Evolutionary conservation across 768 basidiomycete species (phyloP).

Genomic region (Phanerochaete sordida): DNA sequence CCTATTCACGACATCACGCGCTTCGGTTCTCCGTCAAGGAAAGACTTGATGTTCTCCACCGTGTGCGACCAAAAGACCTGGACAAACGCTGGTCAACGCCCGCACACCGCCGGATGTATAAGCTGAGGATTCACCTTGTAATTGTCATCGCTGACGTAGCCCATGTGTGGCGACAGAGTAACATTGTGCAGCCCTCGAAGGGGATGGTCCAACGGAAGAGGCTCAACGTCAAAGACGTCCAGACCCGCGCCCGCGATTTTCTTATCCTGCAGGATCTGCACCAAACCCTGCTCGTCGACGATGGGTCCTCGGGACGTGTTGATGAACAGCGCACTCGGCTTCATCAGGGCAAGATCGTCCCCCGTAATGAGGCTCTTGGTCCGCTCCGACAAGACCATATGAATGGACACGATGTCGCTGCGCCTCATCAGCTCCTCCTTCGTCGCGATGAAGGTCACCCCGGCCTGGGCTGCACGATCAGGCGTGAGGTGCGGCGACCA

Average conservation of each 20-base stretch:
- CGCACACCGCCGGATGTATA: no score
- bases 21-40: conserved; percentile 42
- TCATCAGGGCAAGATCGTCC: conserved; percentile 50
- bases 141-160: conserved; percentile 49
- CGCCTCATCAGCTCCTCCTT: conserved; percentile 51
- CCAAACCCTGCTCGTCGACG: conserved; percentile 54
- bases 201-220: conserved; percentile 55
- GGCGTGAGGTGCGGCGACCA: conserved; percentile 67
- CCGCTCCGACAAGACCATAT: conserved; percentile 51
- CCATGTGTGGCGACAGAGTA: conserved; percentile 59
- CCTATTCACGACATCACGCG: conserved; percentile 12
- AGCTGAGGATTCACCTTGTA: conserved; percentile 39
- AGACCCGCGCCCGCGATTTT: conserved; percentile 57
- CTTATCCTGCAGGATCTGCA: conserved; percentile 42
- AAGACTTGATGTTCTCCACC: conserved; percentile 55
- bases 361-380: conserved; percentile 47
- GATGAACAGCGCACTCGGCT: conserved; percentile 54
- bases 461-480: conserved; percentile 49
- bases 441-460: conserved; percentile 43
- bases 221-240: conserved; percentile 67
- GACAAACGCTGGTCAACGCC: neutral
- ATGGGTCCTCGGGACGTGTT: conserved; percentile 68
- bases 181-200: conserved; percentile 49
- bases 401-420: conserved; percentile 61
- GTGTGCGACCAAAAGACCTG: conserved; percentile 51